Percentiles rank a stretch among this genome's conserved stretches.
Conservation (phyloP, 2,329 filamentous ascomycete species). For the Ophiostoma quercus region DNA sequence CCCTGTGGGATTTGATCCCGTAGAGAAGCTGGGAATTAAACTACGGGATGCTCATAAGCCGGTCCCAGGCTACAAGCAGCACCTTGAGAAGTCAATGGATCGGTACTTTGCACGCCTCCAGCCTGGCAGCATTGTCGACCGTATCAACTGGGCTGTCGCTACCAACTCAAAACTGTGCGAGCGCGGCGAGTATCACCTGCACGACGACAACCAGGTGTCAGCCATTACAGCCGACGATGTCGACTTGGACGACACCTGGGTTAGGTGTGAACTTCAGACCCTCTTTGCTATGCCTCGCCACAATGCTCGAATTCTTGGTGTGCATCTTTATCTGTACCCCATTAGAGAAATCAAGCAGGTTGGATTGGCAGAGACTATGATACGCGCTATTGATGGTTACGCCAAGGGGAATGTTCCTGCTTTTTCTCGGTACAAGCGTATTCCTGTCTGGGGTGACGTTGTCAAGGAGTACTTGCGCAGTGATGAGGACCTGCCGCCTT, state of each 20-base stretch:
- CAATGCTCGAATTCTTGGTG: conserved; percentile 21
- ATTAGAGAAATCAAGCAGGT: conserved; percentile 24
- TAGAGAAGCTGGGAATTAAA: conserved; percentile 24
- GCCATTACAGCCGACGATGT: background rate
- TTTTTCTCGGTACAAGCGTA: conserved; percentile 24
- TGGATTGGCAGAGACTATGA: conserved; percentile 21
- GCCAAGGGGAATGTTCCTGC: conserved; percentile 22
- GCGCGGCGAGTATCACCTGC: conserved; percentile 25
- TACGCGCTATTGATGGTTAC: conserved; percentile 24
- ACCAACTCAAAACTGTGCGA: conserved; percentile 24
- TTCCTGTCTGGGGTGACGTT: conserved; percentile 22
- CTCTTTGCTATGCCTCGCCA: conserved; percentile 21
- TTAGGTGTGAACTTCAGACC: conserved; percentile 25
- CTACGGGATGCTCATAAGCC: conserved; percentile 22
- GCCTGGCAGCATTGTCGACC: conserved; percentile 23
- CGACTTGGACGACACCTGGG: conserved; percentile 24
- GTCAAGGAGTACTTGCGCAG: conserved; percentile 23
- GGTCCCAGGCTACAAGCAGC: conserved; percentile 25
- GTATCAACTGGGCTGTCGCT: conserved; percentile 25
- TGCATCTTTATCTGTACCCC: conserved; percentile 25
- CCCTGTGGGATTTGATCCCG: conserved; percentile 25
- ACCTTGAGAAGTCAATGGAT: conserved; percentile 25
- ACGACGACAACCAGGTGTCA: conserved; percentile 19
- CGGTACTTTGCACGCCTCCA: conserved; percentile 23
- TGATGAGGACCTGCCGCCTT: conserved; percentile 19